A percentile compares a stretch with the other conserved stretches of the same genome.
Conservation (phyloP, 2,329 filamentous ascomycete species). For the Sporothrix pallida region DNA sequence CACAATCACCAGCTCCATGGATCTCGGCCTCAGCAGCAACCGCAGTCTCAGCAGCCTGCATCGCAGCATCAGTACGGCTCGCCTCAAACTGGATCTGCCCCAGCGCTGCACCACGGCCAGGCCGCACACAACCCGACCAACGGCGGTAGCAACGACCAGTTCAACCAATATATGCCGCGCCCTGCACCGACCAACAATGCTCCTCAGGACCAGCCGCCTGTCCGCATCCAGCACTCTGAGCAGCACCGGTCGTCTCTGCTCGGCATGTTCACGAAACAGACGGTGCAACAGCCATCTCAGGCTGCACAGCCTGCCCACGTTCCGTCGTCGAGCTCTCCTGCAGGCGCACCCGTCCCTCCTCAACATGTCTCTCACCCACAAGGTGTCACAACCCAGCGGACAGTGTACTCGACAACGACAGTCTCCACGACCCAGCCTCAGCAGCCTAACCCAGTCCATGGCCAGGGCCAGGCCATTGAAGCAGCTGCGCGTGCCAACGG, state of each 20-base stretch:
- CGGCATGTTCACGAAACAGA: slow-evolving; percentile 53
- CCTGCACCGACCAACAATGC: not conserved
- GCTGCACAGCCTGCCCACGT: not conserved
- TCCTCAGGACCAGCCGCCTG: not conserved
- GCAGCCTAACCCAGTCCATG: not conserved
- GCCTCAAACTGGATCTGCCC: not conserved
- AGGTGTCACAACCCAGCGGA: slow-evolving; percentile 18
- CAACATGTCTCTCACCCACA: not conserved
- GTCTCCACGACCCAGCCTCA: slow-evolving; percentile 28
- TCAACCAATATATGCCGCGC: slow-evolving; percentile 8
- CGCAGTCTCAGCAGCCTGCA: not conserved
- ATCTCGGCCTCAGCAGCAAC: not conserved
- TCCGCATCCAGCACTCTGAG: slow-evolving; percentile 26
- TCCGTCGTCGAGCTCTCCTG: not conserved
- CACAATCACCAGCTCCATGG: slow-evolving; percentile 14
- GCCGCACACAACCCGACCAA: not conserved
- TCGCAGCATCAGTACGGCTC: slow-evolving; percentile 15
- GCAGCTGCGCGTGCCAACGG: slow-evolving; percentile 43
- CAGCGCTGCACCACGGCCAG: not conserved
- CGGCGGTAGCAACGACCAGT: not conserved
- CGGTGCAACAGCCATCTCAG: not conserved
- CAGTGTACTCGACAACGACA: slow-evolving; percentile 21
- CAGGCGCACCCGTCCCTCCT: not conserved
- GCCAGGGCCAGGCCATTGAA: slow-evolving; percentile 35
- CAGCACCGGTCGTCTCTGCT: slow-evolving; percentile 37